Base-by-base conservation (phyloP, 768 basidiomycete species). In the Rhodotorula sphaerocarpa region DNA sequence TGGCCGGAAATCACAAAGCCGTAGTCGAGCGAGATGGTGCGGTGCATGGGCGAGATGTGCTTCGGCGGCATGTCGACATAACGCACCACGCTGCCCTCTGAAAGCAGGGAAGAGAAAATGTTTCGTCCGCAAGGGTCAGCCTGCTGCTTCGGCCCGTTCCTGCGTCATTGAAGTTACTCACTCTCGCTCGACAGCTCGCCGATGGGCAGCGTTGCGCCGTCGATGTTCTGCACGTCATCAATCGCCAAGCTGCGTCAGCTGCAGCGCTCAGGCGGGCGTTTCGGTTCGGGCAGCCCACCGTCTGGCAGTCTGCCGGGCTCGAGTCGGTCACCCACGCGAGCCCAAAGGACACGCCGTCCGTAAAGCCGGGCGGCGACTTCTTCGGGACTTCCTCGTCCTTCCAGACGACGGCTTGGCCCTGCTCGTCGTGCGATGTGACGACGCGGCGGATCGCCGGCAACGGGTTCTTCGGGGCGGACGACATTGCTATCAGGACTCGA, bases 11-110 rank as follows among this genome's bases (percentile, higher is more conserved):
- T 30, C 33, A 59, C 36, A 31, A 59, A 42, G 12, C 58, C 58
- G 58, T 59, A 59, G 43, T 59, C 58, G 43, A 59, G 42, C 18
- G 58, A 52, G 44, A 45, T 36, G 25, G 58, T 59, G 43, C 41
- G 50, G 36, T 59, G 58, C 58, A 59, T 59, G 1, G 58, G 58
- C 14, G 33, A 36, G 33, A 52, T 15, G 25, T 33, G 31, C 9
- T 27, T 20, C 5, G 58, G 58, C 23, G 58, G 50, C 34, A 59
- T 51, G 43, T 59, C 50, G 50, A 59, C 58, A 18, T 52, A 59
- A 33, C 50, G 50, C 11, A 59, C 43, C 18, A 59, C 58, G 0
- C 43, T 34, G n/a, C 58, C 58, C 3, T 33, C 55, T 57, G 55
- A 1, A 27, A 6, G 4, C 2, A 27, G 7, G 48, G 3, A 9